Conservation (phyloP, 208 protist genomes). For the Leishmania mexicana region DNA sequence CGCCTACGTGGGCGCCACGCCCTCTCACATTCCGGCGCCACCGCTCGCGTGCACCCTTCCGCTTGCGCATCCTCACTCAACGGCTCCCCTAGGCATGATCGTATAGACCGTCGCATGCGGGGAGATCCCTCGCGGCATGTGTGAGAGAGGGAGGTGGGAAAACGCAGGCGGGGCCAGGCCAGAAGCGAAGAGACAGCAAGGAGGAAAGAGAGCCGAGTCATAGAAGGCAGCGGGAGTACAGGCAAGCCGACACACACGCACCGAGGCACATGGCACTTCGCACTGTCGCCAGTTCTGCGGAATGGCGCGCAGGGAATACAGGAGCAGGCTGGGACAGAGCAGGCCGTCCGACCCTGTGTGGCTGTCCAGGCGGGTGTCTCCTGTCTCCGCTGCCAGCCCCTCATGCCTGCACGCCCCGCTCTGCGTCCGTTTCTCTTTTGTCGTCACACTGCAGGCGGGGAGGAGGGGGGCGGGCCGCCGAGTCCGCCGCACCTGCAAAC, state of each 20-base stretch:
- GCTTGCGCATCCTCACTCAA: background rate
- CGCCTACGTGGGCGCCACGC: background rate
- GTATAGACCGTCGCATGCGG: too few relatives aligned
- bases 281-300: background rate
- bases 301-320: background rate
- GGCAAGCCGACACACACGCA: background rate
- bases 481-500: too few relatives aligned
- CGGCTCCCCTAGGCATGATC: too few relatives aligned
- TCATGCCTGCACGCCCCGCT: background rate
- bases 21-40: too few relatives aligned
- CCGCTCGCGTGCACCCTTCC: too few relatives aligned
- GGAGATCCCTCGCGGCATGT: too few relatives aligned
- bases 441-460: background rate
- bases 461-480: background rate
- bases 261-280: background rate
- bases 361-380: background rate
- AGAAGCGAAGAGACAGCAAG: background rate
- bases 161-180: background rate
- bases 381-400: background rate
- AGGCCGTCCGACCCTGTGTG: background rate
- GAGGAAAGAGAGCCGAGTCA: background rate
- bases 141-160: background rate
- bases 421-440: background rate
- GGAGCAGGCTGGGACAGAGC: background rate
- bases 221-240: background rate